Evolutionary conservation across 495 filamentous ascomycete species (phyloP).

Genomic region (Lineolata rhizophorae): DNA sequence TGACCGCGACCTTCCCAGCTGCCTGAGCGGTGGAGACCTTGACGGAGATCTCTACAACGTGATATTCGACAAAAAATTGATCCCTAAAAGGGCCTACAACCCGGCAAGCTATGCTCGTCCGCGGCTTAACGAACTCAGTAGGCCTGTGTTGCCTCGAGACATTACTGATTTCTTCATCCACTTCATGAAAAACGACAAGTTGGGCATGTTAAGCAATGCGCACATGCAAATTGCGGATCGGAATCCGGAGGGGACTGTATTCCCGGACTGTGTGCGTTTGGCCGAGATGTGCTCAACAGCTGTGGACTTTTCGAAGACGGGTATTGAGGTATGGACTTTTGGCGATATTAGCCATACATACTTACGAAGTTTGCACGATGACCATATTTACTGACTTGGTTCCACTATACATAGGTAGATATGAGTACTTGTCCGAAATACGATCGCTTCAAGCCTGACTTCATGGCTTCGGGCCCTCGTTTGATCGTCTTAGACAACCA

Average conservation of each 20-base stretch:
- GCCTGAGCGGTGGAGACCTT: conserved; percentile 59
- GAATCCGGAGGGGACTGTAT: conserved; percentile 26
- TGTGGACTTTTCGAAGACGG: conserved; percentile 70
- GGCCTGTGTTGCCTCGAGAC: conserved; percentile 30
- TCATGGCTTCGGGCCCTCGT: conserved; percentile 43
- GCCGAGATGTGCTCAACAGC: conserved; percentile 53
- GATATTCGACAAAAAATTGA: conserved; percentile 36
- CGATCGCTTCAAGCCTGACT: conserved; percentile 30
- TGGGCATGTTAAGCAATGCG: conserved; percentile 43
- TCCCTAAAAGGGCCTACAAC: conserved; percentile 17
- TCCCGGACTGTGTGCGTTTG: conserved; percentile 35
- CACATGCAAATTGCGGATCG: conserved; percentile 52
- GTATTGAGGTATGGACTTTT: conserved; percentile 43
- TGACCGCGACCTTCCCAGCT: conserved; percentile 47
- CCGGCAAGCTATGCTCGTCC: conserved; percentile 49
- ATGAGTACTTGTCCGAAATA: conserved; percentile 21
- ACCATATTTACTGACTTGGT: neutral
- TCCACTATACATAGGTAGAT: conserved; percentile 16
- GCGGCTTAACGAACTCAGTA: conserved; percentile 28
- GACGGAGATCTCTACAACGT: conserved; percentile 66
- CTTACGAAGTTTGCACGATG: too few relatives aligned
- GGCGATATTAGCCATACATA: too few relatives aligned
- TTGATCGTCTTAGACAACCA: conserved; percentile 28
- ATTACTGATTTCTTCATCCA: conserved; percentile 59
- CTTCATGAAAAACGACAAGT: conserved; percentile 57